These are phyloP conservation scores for Penicillium tannophilum DNA, from an alignment of 495 filamentous ascomycete species.

Conservation along the genomic window DNA sequence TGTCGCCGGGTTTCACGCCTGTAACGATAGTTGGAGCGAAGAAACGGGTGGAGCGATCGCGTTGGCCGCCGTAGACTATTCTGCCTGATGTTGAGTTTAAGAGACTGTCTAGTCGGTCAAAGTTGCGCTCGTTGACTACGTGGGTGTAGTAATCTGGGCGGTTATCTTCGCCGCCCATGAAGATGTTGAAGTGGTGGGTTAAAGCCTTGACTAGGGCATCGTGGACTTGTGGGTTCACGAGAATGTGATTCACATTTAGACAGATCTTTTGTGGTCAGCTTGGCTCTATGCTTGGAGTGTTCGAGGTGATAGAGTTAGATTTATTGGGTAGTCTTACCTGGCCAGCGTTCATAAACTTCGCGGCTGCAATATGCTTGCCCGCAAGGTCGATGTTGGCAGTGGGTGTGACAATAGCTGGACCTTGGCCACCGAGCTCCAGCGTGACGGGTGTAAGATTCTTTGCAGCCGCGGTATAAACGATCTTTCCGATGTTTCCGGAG, in stretches of 20 bases:
- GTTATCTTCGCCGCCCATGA: conserved; percentile 62
- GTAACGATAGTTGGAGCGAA: conserved; percentile 80
- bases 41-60: conserved; percentile 65
- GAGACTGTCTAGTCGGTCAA: conserved; percentile 74
- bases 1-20: conserved; percentile 63
- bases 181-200: conserved; percentile 62
- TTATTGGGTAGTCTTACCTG: conserved; percentile 43
- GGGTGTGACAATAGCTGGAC: conserved; percentile 81
- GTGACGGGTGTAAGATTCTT: conserved; percentile 83
- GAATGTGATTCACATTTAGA: conserved; percentile 78
- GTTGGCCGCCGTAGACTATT: conserved; percentile 73
- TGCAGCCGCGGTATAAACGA: conserved; percentile 84
- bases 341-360: conserved; percentile 76
- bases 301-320: neutral
- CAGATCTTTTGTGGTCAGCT: conserved; percentile 53
- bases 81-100: conserved; percentile 69
- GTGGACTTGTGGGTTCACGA: conserved; percentile 70
- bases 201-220: conserved; percentile 68
- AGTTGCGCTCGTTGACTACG: conserved; percentile 79
- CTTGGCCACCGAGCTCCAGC: conserved; percentile 82
- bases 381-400: conserved; percentile 73
- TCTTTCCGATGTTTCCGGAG: conserved; percentile 66
- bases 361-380: conserved; percentile 75
- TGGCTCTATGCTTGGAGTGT: neutral
- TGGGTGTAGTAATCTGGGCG: conserved; percentile 65